Conservation (phyloP, 176 grass and related monocot genomes). For the Panicum miliaceum region DNA sequence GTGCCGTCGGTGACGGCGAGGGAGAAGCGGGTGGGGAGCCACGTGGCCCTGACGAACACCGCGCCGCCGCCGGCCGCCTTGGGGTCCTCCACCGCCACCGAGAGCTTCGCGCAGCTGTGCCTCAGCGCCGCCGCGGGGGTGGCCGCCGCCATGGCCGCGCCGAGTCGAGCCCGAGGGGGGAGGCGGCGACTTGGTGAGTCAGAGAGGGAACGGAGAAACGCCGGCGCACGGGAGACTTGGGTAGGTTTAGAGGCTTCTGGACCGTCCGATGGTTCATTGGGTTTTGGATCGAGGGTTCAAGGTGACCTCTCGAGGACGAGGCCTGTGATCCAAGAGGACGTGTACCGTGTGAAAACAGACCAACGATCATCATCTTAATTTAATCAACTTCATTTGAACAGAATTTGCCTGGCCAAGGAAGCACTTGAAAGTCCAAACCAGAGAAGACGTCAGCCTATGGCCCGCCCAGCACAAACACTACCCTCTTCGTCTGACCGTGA, state of each 20-base stretch:
- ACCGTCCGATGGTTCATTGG: conserved; percentile 1
- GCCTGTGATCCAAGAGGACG: too few species aligned
- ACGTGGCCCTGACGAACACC: conserved; percentile 76
- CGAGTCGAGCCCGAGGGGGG: background rate
- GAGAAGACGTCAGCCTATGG: too few species aligned
- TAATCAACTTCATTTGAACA: too few species aligned
- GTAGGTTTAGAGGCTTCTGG: background rate
- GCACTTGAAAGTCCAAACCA: too few species aligned
- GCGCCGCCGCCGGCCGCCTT: conserved; percentile 30
- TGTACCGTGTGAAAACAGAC: too few species aligned
- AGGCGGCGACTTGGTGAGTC: background rate
- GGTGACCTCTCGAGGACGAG: too few species aligned
- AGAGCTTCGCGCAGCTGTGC: conserved; percentile 83
- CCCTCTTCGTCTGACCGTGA: too few species aligned
- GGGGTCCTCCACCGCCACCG: conserved; percentile 73
- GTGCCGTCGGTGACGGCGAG: conserved; percentile 80
- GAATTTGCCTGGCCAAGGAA: too few species aligned
- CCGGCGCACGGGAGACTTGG: background rate
- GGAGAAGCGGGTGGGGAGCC: conserved; percentile 77
- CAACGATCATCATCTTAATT: too few species aligned
- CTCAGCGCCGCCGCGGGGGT: conserved; percentile 40
- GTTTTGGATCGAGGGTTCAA: too few species aligned
- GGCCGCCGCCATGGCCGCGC: conserved; percentile 30
- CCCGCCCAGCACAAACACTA: too few species aligned
- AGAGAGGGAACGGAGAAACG: background rate